Evolutionary conservation across 495 filamentous ascomycete species (phyloP).

Genomic region (Aspergillus conjunctus): DNA sequence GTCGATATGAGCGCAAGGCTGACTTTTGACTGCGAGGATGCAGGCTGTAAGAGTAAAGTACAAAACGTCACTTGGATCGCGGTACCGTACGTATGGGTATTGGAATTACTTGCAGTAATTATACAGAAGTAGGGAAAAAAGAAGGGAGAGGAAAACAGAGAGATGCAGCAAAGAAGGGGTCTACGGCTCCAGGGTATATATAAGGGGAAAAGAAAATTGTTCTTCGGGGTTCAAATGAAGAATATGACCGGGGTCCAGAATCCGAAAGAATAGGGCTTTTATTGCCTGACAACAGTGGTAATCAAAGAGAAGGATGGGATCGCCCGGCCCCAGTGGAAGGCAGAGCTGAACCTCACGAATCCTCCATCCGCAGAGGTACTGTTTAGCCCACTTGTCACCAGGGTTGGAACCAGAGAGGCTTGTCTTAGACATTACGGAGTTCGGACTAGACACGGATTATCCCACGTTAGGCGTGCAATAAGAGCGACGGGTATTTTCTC

Average conservation of each 20-base stretch:
- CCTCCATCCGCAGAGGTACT: constrained; percentile 3
- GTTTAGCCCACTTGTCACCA: constrained; percentile 20
- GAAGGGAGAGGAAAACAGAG: not conserved
- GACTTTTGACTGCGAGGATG: constrained; percentile 8
- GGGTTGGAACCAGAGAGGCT: constrained; percentile 12
- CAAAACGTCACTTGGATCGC: too few relatives aligned
- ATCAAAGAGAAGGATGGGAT: constrained; percentile 27
- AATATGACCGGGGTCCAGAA: not conserved
- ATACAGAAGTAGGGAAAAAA: not conserved
- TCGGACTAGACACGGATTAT: constrained; percentile 15
- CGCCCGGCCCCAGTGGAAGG: constrained; percentile 16
- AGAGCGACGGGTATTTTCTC: constrained; percentile 3
- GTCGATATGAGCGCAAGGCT: constrained; percentile 25
- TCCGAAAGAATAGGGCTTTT: not conserved
- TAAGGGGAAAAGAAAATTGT: not conserved
- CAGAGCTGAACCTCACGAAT: constrained; percentile 22
- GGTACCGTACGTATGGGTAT: not conserved
- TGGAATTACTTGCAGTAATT: constrained; percentile 4
- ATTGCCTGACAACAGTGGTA: constrained; percentile 6
- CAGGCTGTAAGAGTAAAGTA: not conserved
- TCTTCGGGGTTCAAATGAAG: not conserved
- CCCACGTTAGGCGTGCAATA: constrained; percentile 5
- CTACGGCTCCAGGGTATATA: not conserved
- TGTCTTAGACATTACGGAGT: constrained; percentile 27
- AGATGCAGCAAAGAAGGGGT: not conserved